These are phyloP conservation scores for Penicillium parvum DNA, from an alignment of 495 filamentous ascomycete genomes.

Conservation along the genomic window DNA sequence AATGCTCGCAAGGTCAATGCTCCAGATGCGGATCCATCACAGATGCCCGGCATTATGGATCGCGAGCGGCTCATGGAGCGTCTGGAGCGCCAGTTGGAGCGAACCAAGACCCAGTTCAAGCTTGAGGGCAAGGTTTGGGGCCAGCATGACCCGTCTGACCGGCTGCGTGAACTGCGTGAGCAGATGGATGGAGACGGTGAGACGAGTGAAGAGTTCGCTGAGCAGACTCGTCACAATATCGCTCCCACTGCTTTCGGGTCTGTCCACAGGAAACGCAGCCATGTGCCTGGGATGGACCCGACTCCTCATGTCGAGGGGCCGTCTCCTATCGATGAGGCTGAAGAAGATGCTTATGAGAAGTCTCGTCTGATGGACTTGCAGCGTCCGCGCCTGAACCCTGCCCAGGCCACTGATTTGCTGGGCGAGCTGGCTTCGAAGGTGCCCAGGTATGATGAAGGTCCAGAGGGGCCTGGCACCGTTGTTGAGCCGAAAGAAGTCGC, in stretches of 20 bases:
- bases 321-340: conserved; percentile 34
- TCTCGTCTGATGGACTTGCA: conserved; percentile 63
- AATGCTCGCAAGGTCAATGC: conserved; percentile 62
- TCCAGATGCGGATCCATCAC: conserved; percentile 58
- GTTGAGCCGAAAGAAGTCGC: conserved; percentile 22
- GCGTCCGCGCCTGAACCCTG: conserved; percentile 68
- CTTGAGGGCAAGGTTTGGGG: conserved; percentile 94
- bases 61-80: conserved; percentile 87
- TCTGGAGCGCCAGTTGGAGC: conserved; percentile 88
- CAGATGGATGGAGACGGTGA: conserved; percentile 73
- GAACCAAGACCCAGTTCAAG: conserved; percentile 97
- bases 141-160: conserved; percentile 81
- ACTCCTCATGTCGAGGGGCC: conserved; percentile 36
- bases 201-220: conserved; percentile 45
- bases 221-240: conserved; percentile 45
- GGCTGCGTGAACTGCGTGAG: conserved; percentile 85
- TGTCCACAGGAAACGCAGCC: conserved; percentile 57
- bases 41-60: conserved; percentile 89
- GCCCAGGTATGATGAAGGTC: conserved; percentile 63
- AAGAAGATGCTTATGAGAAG: conserved; percentile 56
- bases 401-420: conserved; percentile 69
- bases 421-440: conserved; percentile 79
- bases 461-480: conserved; percentile 58
- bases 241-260: conserved; percentile 61
- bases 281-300: conserved; percentile 42